phyloP scores from a whole-genome alignment of 2,329 filamentous ascomycete species.

The Ceratocystis smalleyi region DNA sequence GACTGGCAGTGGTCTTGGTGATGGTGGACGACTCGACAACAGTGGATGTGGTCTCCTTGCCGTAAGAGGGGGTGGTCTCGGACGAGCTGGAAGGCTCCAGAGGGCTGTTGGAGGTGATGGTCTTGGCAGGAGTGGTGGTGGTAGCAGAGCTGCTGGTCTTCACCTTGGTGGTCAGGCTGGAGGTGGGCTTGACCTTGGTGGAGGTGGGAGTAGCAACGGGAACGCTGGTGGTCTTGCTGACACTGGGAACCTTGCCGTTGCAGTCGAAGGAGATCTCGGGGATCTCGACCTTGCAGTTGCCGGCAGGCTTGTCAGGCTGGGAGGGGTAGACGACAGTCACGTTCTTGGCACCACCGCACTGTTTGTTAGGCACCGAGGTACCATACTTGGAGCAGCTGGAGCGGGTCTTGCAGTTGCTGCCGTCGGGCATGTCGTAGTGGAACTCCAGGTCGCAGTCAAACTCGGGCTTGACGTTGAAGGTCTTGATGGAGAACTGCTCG shows the following conservation, averaged over 20 bases:
- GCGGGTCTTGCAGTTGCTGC: conserved; percentile 65
- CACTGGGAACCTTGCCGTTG: conserved; percentile 20
- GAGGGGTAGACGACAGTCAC: conserved; percentile 56
- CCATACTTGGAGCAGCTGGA: conserved; percentile 51
- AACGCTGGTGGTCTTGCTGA: conserved; percentile 3
- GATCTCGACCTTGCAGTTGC: conserved; percentile 54
- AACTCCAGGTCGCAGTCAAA: conserved; percentile 70
- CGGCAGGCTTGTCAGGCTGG: conserved; percentile 40
- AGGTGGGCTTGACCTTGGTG: conserved; percentile 19
- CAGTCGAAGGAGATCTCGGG: conserved; percentile 67
- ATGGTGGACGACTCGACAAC: conserved; percentile 22
- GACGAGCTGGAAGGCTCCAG: conserved; percentile 20
- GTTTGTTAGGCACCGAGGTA: conserved; percentile 59
- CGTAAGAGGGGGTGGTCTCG: background rate
- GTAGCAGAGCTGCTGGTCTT: conserved; percentile 3
- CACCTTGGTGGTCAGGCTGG: conserved; percentile 16
- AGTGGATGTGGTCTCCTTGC: conserved; percentile 18
- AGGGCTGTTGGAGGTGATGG: conserved; percentile 18
- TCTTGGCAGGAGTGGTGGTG: background rate
- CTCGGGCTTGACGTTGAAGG: conserved; percentile 57
- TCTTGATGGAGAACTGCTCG: conserved; percentile 56
- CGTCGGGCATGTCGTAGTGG: conserved; percentile 74
- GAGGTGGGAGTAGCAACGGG: conserved; percentile 14
- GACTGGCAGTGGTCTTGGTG: conserved; percentile 17
- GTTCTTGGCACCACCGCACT: conserved; percentile 80